Evolutionary conservation across 1,284 basidiomycete genomes (phyloP).

Genomic region (Cryptococcus sp.): DNA sequence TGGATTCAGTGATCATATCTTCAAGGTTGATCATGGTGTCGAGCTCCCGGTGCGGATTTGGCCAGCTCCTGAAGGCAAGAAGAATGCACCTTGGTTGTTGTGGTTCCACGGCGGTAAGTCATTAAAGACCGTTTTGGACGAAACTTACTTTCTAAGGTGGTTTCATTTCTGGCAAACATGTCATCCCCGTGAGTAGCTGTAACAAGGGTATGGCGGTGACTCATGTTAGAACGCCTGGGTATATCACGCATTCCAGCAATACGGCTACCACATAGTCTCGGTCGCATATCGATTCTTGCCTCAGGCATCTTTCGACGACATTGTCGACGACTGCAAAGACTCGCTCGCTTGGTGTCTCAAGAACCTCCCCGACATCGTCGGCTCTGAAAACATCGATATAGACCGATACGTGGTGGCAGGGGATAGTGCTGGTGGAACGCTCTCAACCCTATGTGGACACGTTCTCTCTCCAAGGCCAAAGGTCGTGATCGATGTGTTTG

Average conservation of each 20-base stretch:
- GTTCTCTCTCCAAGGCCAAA: slow-evolving; percentile 15
- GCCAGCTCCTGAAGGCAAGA: slow-evolving; percentile 10
- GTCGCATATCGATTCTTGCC: slow-evolving; percentile 30
- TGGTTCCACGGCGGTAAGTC: slow-evolving; percentile 37
- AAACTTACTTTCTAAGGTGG: slow-evolving; percentile 1
- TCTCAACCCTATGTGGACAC: slow-evolving; percentile 13
- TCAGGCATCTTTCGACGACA: slow-evolving; percentile 21
- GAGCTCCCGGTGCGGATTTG: slow-evolving; percentile 27
- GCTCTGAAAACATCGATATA: slow-evolving; percentile 10
- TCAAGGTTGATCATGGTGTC: slow-evolving; percentile 23
- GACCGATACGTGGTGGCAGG: slow-evolving; percentile 25
- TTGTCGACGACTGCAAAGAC: slow-evolving; percentile 20
- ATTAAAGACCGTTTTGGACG: not conserved
- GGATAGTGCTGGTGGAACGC: slow-evolving; percentile 28
- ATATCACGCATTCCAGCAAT: slow-evolving; percentile 15
- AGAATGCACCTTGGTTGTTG: slow-evolving; percentile 19
- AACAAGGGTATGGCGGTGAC: not conserved
- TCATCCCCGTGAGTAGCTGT: slow-evolving; percentile 3
- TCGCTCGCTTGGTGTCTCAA: slow-evolving; percentile 18
- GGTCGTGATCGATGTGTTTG: slow-evolving; percentile 24
- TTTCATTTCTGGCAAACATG: slow-evolving; percentile 20
- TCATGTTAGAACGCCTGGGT: slow-evolving; percentile 19
- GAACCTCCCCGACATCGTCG: slow-evolving; percentile 11
- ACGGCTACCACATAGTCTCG: slow-evolving; percentile 29
- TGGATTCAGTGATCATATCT: slow-evolving; percentile 29